Percentiles rank a stretch among this genome's conserved stretches.
phyloP scores from a whole-genome alignment of 208 protist genomes.

The Trypanosoma grayi region DNA sequence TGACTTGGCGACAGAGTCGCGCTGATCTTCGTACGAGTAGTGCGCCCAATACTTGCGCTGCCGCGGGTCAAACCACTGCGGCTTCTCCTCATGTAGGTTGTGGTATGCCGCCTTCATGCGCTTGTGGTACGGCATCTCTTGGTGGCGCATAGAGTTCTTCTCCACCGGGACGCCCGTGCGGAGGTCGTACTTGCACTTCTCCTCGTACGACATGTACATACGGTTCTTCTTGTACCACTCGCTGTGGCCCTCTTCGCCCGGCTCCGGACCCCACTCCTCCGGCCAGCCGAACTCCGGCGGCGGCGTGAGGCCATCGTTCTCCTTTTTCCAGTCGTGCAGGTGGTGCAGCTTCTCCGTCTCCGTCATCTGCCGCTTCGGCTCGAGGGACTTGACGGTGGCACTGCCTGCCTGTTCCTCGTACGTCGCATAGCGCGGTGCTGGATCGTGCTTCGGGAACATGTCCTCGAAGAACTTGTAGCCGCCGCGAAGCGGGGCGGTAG shows the following conservation, averaged over 20 bases:
- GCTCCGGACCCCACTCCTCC: constrained; percentile 88
- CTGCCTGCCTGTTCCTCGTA: constrained; percentile 77
- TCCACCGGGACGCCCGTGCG: constrained; percentile 78
- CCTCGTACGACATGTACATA: constrained; percentile 91
- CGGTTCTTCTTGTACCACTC: constrained; percentile 89
- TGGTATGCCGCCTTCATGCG: constrained; percentile 83
- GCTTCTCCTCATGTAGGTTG: constrained; percentile 67
- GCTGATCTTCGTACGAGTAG: constrained; percentile 85
- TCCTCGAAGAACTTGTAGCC: constrained; percentile 88
- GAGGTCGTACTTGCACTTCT: constrained; percentile 79
- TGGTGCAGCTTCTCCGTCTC: constrained; percentile 82
- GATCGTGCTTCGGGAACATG: constrained; percentile 82
- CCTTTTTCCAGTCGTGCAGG: constrained; percentile 75
- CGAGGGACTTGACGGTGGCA: constrained; percentile 45
- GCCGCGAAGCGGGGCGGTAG: constrained; percentile 5
- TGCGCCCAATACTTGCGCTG: constrained; percentile 79
- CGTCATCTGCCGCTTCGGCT: constrained; percentile 68
- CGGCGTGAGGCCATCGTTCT: constrained; percentile 58
- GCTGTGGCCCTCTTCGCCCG: constrained; percentile 82
- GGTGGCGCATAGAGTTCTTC: constrained; percentile 83
- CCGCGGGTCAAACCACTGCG: constrained; percentile 73
- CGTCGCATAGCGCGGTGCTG: constrained; percentile 59
- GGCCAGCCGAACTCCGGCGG: constrained; percentile 82
- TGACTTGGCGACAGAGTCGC: constrained; percentile 79
- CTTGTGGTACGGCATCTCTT: constrained; percentile 85